A percentile compares a stretch with the other conserved stretches of the same genome.
phyloP scores from a whole-genome alignment of 2,329 filamentous ascomycete species.

The Byssothecium circinans region DNA sequence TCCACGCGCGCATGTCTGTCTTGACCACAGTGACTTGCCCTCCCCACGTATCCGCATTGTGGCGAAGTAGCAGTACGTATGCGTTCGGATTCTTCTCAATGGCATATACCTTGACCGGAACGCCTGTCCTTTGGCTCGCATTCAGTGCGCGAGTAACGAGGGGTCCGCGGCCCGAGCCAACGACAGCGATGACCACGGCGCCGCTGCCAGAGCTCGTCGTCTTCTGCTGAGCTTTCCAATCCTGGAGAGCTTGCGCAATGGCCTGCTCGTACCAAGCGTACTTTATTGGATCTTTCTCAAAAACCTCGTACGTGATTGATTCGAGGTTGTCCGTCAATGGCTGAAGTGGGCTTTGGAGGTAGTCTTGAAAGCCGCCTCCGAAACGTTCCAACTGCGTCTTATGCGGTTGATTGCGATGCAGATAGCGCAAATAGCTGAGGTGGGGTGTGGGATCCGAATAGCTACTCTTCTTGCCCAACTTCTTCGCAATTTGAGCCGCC shows the following conservation, averaged over 20 bases:
- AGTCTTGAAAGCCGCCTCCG: conserved; percentile 81
- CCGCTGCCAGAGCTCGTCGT: conserved; percentile 72
- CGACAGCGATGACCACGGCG: conserved; percentile 83
- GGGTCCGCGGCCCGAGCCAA: conserved; percentile 88
- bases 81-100: conserved; percentile 99
- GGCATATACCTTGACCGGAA: conserved; percentile 83
- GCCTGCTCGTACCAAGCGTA: conserved; percentile 94
- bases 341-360: conserved; percentile 91
- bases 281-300: conserved; percentile 97
- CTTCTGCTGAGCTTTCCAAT: conserved; percentile 74
- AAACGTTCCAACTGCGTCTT: conserved; percentile 66
- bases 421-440: conserved; percentile 78
- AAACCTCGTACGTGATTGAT: conserved; percentile 96
- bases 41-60: conserved; percentile 79
- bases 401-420: conserved; percentile 79
- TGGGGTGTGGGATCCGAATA: conserved; percentile 62
- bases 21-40: conserved; percentile 83
- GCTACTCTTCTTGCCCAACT: conserved; percentile 48
- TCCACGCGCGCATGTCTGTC: conserved; percentile 97
- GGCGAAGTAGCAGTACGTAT: conserved; percentile 85
- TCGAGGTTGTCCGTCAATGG: conserved; percentile 95
- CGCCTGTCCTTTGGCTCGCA: conserved; percentile 74
- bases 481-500: conserved; percentile 52
- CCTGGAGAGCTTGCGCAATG: conserved; percentile 74
- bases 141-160: conserved; percentile 84